Evolutionary conservation across 257 asterid genomes (phyloP), one percentile per base, ranked within the genome.

Genomic region (Phtheirospermum japonicum): DNA sequence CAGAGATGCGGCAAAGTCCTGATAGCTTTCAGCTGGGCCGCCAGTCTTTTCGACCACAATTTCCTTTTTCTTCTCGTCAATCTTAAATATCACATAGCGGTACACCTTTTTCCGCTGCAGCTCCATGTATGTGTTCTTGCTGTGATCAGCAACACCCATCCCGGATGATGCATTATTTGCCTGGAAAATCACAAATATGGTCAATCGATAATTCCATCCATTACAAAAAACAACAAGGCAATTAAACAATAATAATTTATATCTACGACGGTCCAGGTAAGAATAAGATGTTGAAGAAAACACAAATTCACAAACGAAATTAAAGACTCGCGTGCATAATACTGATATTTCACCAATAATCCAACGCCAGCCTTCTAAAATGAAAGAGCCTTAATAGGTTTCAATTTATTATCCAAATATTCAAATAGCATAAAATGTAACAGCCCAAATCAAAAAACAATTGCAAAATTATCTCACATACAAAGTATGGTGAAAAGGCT

Each of bases 1-100:
- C 56, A 84, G 75, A 43, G 85, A 71, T 13, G 81, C 77, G 6
- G 80, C 67, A 68, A 84, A 84, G 61, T 84, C 92, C 7, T 82
- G 85, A 39, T 84, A 84, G 61, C 66, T 79, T 81, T 82, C 85
- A 49, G 74, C 77, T 46, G 86, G 84, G 43, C 69, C 60, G 42
- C 92, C 92, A n/a, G 85, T 75, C 73, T 82, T 84, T 72, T 84
- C 92, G 46, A 84, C 88, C 32, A 84, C 79, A 17, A 84, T 86
- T 75, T 82, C 86, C 57, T 77, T 79, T 70, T 84, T 82, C 71
- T 76, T 77, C 67, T 84, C 88, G 45, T 84, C 92, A 23, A 82
- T 84, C 81, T 75, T 81, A 36, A 84, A 83, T 45, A 84, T 77
- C 66, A 81, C 81, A 50, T 79, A 84, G 55, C 91, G 86, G 63